Evolutionary conservation across 805 yeast genomes (phyloP).

Genomic region (Wickerhamiella hasegawae): DNA sequence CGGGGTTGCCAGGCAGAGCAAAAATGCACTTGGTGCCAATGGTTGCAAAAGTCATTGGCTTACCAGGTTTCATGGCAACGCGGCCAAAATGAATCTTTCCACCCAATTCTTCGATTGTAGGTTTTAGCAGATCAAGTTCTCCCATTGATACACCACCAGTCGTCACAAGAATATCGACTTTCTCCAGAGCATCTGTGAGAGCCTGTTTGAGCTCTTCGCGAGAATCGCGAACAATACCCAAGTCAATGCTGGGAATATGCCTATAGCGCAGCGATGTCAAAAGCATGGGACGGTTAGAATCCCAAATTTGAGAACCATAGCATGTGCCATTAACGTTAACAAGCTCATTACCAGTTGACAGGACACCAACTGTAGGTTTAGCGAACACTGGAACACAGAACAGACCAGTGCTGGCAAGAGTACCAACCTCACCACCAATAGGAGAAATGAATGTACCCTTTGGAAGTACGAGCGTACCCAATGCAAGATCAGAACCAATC

Average conservation of each 20-base stretch:
- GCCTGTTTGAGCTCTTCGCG: conserved; percentile 16
- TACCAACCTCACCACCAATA: conserved; percentile 36
- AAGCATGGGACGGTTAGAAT: conserved; percentile 34
- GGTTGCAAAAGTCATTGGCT: conserved; percentile 42
- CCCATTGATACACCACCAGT: conserved; percentile 51
- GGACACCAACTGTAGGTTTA: conserved; percentile 31
- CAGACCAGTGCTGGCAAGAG: conserved; percentile 33
- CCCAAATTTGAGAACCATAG: conserved; percentile 32
- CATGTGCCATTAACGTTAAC: conserved; percentile 21
- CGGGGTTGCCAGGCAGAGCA: conserved; percentile 44
- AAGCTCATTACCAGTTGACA: conserved; percentile 39
- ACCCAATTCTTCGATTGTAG: conserved; percentile 29
- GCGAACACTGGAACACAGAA: conserved; percentile 23
- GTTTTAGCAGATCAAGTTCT: conserved; percentile 35
- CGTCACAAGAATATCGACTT: conserved; percentile 31
- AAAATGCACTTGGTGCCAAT: conserved; percentile 25
- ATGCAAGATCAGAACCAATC: conserved; percentile 31
- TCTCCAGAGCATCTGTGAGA: conserved; percentile 18
- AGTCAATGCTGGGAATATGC: conserved; percentile 28
- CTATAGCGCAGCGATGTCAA: conserved; percentile 22
- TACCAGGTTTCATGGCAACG: conserved; percentile 45
- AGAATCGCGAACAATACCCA: conserved; percentile 34
- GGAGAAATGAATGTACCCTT: conserved; percentile 25
- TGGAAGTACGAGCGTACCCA: conserved; percentile 24
- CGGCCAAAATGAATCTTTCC: conserved; percentile 38